Percentiles rank a stretch among this genome's conserved stretches.
Conservation (phyloP, 2,329 filamentous ascomycete genomes). For the Colletotrichum sansevieriae region DNA sequence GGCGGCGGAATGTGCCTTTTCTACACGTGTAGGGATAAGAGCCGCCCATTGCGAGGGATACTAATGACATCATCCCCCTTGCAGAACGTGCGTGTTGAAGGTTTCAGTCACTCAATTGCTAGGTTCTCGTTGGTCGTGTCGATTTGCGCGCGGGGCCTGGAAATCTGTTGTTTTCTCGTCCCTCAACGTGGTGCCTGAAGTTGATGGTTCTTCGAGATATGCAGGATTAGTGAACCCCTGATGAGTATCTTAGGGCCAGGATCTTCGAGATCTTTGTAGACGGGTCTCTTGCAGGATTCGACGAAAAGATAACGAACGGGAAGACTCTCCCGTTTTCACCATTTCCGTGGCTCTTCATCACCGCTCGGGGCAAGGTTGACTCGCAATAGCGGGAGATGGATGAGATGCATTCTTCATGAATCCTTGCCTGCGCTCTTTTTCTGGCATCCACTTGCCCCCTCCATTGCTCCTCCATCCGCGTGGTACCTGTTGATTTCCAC, state of each 20-base stretch:
- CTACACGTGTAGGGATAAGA: slow-evolving; percentile 16
- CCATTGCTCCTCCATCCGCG: slow-evolving; percentile 34
- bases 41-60: slow-evolving; percentile 15
- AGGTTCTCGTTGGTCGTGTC: slow-evolving; percentile 14
- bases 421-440: slow-evolving; percentile 41
- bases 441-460: slow-evolving; percentile 36
- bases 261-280: too few relatives aligned
- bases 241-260: not conserved
- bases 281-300: too few relatives aligned
- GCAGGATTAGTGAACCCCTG: too few relatives aligned
- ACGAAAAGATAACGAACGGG: too few relatives aligned
- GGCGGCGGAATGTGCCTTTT: slow-evolving; percentile 12
- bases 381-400: not conserved
- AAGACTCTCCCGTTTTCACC: not conserved
- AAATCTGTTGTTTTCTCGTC: slow-evolving; percentile 15
- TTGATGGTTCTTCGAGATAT: not conserved
- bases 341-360: not conserved
- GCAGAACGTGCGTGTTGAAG: slow-evolving; percentile 16
- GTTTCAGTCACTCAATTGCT: slow-evolving; percentile 20
- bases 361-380: not conserved
- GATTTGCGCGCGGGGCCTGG: not conserved
- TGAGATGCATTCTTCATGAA: slow-evolving; percentile 28
- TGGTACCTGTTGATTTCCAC: slow-evolving; percentile 33
- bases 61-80: slow-evolving; percentile 39
- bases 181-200: slow-evolving; percentile 6